These are phyloP conservation scores for Kodamaea jinghongensis DNA, from an alignment of 805 yeast species.

Conservation along the genomic window DNA sequence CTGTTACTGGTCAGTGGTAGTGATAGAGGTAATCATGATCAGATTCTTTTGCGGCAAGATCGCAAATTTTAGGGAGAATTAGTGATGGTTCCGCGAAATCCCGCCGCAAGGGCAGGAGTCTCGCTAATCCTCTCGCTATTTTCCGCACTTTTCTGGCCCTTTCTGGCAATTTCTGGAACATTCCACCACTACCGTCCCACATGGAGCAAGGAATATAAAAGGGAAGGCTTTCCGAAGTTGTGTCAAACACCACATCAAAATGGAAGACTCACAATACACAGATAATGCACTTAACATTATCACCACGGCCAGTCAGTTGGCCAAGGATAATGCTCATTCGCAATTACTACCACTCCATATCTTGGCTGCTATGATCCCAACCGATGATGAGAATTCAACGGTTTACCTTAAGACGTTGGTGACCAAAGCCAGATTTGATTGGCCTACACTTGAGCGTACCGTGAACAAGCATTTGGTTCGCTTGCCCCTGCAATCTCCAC, in stretches of 20 bases:
- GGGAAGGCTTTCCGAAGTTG: no score
- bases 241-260: no score
- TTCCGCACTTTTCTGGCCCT: not conserved
- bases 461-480: conserved; percentile 82
- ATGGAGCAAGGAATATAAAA: not conserved
- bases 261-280: conserved; percentile 80
- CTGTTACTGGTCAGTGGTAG: no score
- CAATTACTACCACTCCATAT: conserved; percentile 87
- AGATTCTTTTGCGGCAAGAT: no score
- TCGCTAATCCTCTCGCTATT: no score
- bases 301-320: conserved; percentile 75
- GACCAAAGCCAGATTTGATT: conserved; percentile 86
- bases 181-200: not conserved
- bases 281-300: conserved; percentile 87
- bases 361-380: conserved; percentile 83
- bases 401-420: conserved; percentile 74
- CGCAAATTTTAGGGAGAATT: no score
- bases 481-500: conserved; percentile 83
- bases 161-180: conserved; percentile 7
- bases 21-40: no score
- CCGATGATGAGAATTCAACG: conserved; percentile 44
- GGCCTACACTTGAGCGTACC: conserved; percentile 71
- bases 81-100: no score
- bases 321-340: conserved; percentile 79
- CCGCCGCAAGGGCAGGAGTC: no score